phyloP scores from a whole-genome alignment of 176 grass and related monocot genomes.

The Otatea glauca region DNA sequence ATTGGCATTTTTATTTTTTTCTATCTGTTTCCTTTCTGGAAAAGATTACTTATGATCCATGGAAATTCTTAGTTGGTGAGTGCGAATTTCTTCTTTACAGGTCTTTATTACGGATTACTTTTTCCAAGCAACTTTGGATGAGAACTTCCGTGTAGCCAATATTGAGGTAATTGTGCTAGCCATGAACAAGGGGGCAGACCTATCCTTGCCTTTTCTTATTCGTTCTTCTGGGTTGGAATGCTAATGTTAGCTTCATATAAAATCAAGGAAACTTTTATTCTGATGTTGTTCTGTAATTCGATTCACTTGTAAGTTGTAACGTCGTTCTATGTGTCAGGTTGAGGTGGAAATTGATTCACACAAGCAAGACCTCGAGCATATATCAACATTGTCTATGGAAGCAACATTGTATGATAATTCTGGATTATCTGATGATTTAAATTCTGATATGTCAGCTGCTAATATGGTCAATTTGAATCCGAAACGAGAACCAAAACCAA shows the following conservation, averaged over 20 bases:
- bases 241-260: neutral
- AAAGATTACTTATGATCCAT: neutral
- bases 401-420: slow-evolving; percentile 81
- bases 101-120: slow-evolving; percentile 98
- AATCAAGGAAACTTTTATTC: slow-evolving; percentile 24
- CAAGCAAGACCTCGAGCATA: slow-evolving; percentile 59
- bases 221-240: neutral
- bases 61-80: slow-evolving; percentile 4
- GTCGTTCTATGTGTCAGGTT: slow-evolving; percentile 56
- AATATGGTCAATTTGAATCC: slow-evolving; percentile 67
- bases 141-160: slow-evolving; percentile 72
- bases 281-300: slow-evolving; percentile 13
- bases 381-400: slow-evolving; percentile 71
- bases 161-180: slow-evolving; percentile 63
- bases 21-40: neutral
- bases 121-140: slow-evolving; percentile 83
- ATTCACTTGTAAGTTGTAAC: neutral
- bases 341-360: slow-evolving; percentile 86
- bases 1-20: neutral
- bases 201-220: slow-evolving; percentile 10
- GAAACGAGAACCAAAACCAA: slow-evolving; percentile 45
- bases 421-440: slow-evolving; percentile 47
- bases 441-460: slow-evolving; percentile 43
- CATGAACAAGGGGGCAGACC: neutral
- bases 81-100: slow-evolving; percentile 50